Conservation (phyloP, 148 eudicot species). For the Rhododendron kiyosumense region DNA sequence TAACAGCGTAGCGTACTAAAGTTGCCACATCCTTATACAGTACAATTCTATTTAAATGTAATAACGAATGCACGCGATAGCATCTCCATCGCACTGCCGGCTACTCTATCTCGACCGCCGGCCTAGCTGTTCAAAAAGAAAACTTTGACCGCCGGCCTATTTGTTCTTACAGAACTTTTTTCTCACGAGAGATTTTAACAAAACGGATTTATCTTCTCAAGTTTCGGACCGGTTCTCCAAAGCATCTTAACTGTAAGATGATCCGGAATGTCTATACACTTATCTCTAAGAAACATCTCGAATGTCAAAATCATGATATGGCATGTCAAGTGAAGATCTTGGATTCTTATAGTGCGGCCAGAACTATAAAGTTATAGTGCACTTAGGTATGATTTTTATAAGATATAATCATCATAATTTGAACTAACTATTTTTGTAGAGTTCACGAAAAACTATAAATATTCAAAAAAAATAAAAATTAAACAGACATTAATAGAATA, state of each 20-base stretch:
- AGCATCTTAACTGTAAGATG: neutral
- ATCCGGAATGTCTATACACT: neutral
- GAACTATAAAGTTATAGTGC: too few species aligned
- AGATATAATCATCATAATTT: too few species aligned
- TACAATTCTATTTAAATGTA: neutral
- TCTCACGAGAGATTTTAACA: neutral
- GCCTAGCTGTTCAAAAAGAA: neutral
- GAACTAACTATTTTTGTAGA: neutral
- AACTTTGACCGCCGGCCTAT: neutral
- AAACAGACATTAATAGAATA: neutral
- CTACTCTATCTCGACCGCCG: neutral
- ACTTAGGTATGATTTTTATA: too few species aligned
- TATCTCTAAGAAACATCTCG: neutral
- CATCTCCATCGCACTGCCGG: neutral
- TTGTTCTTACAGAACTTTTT: neutral
- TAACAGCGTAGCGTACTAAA: neutral
- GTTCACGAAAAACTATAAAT: too few species aligned
- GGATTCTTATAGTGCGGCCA: too few species aligned
- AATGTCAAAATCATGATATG: neutral
- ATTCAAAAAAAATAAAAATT: too few species aligned
- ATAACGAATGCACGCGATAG: neutral
- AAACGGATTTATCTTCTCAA: neutral
- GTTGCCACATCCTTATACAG: neutral
- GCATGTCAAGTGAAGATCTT: too few species aligned
- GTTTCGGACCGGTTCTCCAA: neutral